Evolutionary conservation across 2,329 filamentous ascomycete species (phyloP), one percentile per base, ranked within the genome.

Genomic region (Cryphonectria carpinicola): DNA sequence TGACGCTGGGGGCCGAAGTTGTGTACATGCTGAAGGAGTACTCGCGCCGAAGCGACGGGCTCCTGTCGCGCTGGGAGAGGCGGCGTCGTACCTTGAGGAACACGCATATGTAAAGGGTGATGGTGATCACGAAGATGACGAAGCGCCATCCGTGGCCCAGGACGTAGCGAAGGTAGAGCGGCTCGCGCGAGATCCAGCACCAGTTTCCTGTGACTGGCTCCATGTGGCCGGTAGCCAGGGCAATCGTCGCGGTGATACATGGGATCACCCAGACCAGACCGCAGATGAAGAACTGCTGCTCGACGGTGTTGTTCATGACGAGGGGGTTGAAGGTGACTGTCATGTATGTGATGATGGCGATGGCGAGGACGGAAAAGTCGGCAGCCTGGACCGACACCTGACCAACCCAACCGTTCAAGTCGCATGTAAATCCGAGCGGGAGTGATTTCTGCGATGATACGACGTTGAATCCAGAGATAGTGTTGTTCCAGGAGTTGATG

Each of bases 361-460:
- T 70, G 39, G 70, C 70, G 19, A 72, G 65, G 19, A 72, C 67
- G 14, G 70, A 72, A 35, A 72, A 72, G 65, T 72, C 70, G 43
- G 70, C 70, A 6, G 70, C 70, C 43, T 72, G 70, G 25, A 72
- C 70, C 1, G 70, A 72, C 22, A 70, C 46, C 28, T 72, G 70
- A 22, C 70, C 70, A 11, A 72, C 11, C 68, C 68, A 72, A 11
- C 68, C 70, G 65, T 72, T 72, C 49, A 70, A 28, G 22, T 67
- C 19, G 39, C 70, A 72, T 19, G 58, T 22, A 1, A 66, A 8
- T 3, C 70, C 70, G 19, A 28, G 52, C 22, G 67, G 32, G 2
- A 72, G 60, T 61, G 61, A 43, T 46, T 52, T 32, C 2, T 54
- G 54, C 1, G 13, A 65, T 3, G 66, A 69, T 8, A 71, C 62